These are phyloP conservation scores for Diutina mesorugosa DNA, from an alignment of 1,139 yeast genomes.

Conservation along the genomic window DNA sequence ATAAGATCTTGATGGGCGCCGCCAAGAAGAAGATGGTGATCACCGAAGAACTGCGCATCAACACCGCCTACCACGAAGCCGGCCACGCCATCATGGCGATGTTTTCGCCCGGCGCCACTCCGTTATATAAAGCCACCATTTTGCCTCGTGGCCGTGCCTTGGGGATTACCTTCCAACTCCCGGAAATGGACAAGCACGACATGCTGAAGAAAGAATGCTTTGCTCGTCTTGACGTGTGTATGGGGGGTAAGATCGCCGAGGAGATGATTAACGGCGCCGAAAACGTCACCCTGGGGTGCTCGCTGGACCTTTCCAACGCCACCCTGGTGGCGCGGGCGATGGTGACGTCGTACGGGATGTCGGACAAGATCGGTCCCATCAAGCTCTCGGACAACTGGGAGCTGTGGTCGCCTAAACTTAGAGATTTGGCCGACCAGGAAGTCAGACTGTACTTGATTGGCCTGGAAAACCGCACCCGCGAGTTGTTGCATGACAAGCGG, in stretches of 20 bases:
- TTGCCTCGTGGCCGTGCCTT: conserved; percentile 93
- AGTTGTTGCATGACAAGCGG: conserved; percentile 44
- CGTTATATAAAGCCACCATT: conserved; percentile 91
- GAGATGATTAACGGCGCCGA: conserved; percentile 84
- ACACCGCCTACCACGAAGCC: conserved; percentile 97
- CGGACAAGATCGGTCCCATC: conserved; percentile 86
- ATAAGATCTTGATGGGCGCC: conserved; percentile 94
- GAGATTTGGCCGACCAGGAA: conserved; percentile 88
- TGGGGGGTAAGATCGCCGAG: conserved; percentile 99
- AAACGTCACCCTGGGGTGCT: conserved; percentile 90
- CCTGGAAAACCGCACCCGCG: conserved; percentile 72
- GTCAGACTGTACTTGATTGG: conserved; percentile 61
- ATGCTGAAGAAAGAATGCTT: conserved; percentile 81
- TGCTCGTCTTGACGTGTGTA: conserved; percentile 89
- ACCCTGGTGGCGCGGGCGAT: conserved; percentile 90
- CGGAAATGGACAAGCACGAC: conserved; percentile 97
- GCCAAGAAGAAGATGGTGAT: conserved; percentile 96
- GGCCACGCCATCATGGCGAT: conserved; percentile 98
- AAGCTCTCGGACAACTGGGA: conserved; percentile 83
- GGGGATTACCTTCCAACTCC: conserved; percentile 93
- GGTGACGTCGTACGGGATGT: conserved; percentile 97
- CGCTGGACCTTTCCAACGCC: conserved; percentile 81
- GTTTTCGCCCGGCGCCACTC: conserved; percentile 92
- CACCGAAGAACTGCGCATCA: conserved; percentile 85
- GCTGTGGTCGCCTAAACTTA: conserved; percentile 80